These are phyloP conservation scores for Penicillium desertorum DNA, from an alignment of 495 filamentous ascomycete genomes.

Conservation along the genomic window DNA sequence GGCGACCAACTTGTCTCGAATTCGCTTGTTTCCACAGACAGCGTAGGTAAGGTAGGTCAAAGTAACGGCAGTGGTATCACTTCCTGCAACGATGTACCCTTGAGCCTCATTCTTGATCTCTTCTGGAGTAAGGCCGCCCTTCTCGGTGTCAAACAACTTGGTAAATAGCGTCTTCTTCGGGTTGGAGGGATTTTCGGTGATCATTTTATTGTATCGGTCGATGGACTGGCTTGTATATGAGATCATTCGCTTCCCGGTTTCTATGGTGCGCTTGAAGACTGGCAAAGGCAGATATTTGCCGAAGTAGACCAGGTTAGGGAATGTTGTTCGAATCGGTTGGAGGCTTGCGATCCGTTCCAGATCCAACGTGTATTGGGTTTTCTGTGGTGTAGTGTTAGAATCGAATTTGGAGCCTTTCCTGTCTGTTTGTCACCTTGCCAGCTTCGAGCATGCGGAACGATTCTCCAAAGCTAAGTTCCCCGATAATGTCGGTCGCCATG, in stretches of 20 bases:
- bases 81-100: conserved; percentile 52
- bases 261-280: conserved; percentile 37
- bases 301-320: conserved; percentile 32
- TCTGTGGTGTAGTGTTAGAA: conserved; percentile 17
- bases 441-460: conserved; percentile 55
- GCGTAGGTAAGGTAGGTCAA: conserved; percentile 44
- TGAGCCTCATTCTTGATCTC: conserved; percentile 46
- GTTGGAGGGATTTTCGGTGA: conserved; percentile 38
- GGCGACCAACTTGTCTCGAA: conserved; percentile 39
- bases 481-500: conserved; percentile 57
- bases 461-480: conserved; percentile 57
- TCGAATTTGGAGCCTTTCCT: too few species aligned
- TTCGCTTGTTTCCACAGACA: conserved; percentile 28
- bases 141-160: conserved; percentile 40
- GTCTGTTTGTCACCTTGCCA: conserved; percentile 36
- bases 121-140: conserved; percentile 32
- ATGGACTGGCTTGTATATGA: conserved; percentile 42
- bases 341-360: conserved; percentile 31
- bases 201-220: conserved; percentile 38
- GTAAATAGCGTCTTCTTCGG: conserved; percentile 48
- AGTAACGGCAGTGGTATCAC: conserved; percentile 50
- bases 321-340: conserved; percentile 36
- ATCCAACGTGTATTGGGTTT: conserved; percentile 44
- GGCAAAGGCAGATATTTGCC: conserved; percentile 20
- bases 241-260: conserved; percentile 47